Evolutionary conservation across 768 basidiomycete genomes (phyloP).

Genomic region (Kwoniella shandongensis): DNA sequence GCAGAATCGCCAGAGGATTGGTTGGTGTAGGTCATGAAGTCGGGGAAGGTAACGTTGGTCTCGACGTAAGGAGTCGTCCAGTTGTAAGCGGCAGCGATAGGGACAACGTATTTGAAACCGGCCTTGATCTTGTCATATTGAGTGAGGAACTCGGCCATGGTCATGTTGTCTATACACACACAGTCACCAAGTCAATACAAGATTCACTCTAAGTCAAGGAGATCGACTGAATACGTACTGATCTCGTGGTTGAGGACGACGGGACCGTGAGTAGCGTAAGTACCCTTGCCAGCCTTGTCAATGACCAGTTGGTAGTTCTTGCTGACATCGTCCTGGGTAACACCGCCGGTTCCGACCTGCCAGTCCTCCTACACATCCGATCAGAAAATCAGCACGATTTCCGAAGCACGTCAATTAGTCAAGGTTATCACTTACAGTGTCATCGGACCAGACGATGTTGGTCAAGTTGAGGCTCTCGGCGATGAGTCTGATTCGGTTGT

Average conservation of each 20-base stretch:
- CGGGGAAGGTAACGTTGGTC: constrained; percentile 38
- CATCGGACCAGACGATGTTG: constrained; percentile 47
- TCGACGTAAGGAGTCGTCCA: constrained; percentile 51
- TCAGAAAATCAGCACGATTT: neutral
- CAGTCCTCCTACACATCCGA: constrained; percentile 40
- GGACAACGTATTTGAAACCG: constrained; percentile 45
- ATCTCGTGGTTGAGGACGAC: constrained; percentile 53
- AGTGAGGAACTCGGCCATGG: constrained; percentile 47
- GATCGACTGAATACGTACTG: constrained; percentile 13
- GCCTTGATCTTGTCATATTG: constrained; percentile 39
- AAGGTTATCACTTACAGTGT: constrained; percentile 26
- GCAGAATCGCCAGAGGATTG: constrained; percentile 3
- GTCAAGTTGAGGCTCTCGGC: constrained; percentile 45
- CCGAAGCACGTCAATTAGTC: neutral
- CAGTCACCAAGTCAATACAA: constrained; percentile 2
- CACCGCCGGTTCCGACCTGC: constrained; percentile 32
- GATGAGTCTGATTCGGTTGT: constrained; percentile 50
- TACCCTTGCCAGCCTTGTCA: constrained; percentile 38
- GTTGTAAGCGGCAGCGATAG: constrained; percentile 48
- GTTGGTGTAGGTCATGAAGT: constrained; percentile 33
- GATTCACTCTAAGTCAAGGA: too few species aligned
- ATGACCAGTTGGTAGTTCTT: constrained; percentile 48
- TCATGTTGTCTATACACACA: constrained; percentile 44
- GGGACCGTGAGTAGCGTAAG: constrained; percentile 40
- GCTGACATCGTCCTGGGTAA: constrained; percentile 41